phyloP scores from a whole-genome alignment of 495 filamentous ascomycete species.

The Penicillium taxi region DNA sequence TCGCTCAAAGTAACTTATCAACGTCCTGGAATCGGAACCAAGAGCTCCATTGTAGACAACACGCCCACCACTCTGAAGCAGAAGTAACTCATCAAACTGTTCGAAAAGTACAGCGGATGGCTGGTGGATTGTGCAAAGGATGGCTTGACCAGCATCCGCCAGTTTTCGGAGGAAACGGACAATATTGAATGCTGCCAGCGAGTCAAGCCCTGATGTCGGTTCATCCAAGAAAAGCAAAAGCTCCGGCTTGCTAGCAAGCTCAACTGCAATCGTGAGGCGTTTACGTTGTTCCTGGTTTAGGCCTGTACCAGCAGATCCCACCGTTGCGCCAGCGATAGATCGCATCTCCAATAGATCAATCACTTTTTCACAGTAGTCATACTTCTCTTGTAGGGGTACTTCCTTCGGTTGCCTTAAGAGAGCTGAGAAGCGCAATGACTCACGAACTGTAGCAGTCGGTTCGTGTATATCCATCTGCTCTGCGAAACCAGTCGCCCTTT shows the following conservation, averaged over 20 bases:
- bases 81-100: constrained; percentile 63
- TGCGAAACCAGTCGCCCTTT: constrained; percentile 49
- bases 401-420: constrained; percentile 51
- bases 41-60: constrained; percentile 64
- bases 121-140: constrained; percentile 76
- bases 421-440: constrained; percentile 53
- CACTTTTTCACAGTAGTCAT: constrained; percentile 54
- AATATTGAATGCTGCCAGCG: constrained; percentile 56
- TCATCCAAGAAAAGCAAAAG: constrained; percentile 69
- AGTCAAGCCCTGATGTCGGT: constrained; percentile 69
- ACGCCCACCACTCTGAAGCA: constrained; percentile 61
- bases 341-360: constrained; percentile 55
- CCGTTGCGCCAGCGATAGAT: constrained; percentile 46
- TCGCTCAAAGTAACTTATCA: constrained; percentile 57
- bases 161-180: constrained; percentile 57
- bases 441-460: constrained; percentile 52
- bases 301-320: constrained; percentile 46
- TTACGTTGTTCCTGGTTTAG: constrained; percentile 57
- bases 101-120: constrained; percentile 66
- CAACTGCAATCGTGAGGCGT: constrained; percentile 59
- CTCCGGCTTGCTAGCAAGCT: constrained; percentile 59
- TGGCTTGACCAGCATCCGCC: constrained; percentile 60
- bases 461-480: constrained; percentile 60
- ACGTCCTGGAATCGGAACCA: constrained; percentile 42
- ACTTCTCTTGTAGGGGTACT: constrained; percentile 50